Conservation (phyloP, 2,329 filamentous ascomycete species). For the Calonectria naviculata region DNA sequence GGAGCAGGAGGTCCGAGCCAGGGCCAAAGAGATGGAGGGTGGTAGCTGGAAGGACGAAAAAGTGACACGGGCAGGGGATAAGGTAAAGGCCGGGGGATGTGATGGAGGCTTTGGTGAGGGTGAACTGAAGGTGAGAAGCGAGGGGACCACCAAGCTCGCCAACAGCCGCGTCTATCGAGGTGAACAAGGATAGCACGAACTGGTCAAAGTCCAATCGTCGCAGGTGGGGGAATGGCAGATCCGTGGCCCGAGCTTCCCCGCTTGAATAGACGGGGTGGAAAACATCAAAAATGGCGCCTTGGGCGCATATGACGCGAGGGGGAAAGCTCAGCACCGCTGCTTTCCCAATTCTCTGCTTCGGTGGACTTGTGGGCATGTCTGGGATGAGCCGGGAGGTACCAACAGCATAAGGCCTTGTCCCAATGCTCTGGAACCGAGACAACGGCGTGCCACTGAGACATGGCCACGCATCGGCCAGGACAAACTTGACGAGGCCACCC, state of each 20-base stretch:
- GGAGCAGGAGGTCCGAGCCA: constrained; percentile 14
- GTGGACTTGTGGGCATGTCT: background rate
- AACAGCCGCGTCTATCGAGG: constrained; percentile 4
- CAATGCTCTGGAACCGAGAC: background rate
- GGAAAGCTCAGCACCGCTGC: background rate
- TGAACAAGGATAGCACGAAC: background rate
- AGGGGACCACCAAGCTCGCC: background rate
- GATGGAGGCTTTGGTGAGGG: background rate
- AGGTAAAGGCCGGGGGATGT: background rate
- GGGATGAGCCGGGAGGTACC: background rate
- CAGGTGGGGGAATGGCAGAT: background rate
- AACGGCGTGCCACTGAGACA: constrained; percentile 6
- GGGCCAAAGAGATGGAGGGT: constrained; percentile 19
- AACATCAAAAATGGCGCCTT: background rate
- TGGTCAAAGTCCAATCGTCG: background rate
- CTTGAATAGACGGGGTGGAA: background rate
- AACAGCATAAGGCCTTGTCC: background rate
- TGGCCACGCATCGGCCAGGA: background rate
- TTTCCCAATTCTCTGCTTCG: background rate
- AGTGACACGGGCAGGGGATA: background rate
- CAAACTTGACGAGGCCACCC: background rate
- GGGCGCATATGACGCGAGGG: constrained; percentile 6
- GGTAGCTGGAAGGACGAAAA: constrained; percentile 3
- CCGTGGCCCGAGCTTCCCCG: constrained; percentile 18
- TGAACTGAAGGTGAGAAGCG: background rate